Conservation (phyloP, 768 basidiomycete species). For the Epithele typhae region DNA sequence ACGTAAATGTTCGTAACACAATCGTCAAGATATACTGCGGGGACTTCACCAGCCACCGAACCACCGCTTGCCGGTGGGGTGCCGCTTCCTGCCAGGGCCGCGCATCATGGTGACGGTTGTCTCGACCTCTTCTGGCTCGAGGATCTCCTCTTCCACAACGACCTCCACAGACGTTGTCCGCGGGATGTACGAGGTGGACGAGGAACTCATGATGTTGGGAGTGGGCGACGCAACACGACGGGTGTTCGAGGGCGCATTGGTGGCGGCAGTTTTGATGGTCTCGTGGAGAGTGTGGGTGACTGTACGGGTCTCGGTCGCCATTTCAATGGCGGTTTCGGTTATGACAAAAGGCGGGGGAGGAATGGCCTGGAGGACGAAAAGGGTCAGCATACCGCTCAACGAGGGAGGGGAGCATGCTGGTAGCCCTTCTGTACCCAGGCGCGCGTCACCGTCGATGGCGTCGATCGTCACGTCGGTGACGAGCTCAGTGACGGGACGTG, state of each 20-base stretch:
- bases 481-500: constrained; percentile 11
- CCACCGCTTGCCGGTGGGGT: constrained; percentile 20
- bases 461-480: no score
- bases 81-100: constrained; percentile 16
- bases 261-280: constrained; percentile 41
- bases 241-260: constrained; percentile 75
- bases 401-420: constrained; percentile 30
- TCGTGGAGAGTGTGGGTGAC: constrained; percentile 32
- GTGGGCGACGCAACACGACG: constrained; percentile 70
- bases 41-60: constrained; percentile 24
- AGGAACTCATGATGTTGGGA: constrained; percentile 56
- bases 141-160: constrained; percentile 53
- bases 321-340: constrained; percentile 61
- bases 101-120: constrained; percentile 14
- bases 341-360: constrained; percentile 31
- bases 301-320: constrained; percentile 47
- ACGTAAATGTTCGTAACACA: constrained; percentile 24
- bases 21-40: constrained; percentile 9
- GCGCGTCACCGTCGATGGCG: neutral
- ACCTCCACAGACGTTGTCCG: constrained; percentile 70
- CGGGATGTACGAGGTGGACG: constrained; percentile 54
- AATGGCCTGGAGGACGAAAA: constrained; percentile 33
- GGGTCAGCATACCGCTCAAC: constrained; percentile 19
- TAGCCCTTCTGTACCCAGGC: constrained; percentile 19
- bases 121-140: constrained; percentile 38